phyloP scores from a whole-genome alignment of 176 grass and related monocot genomes.

The Cenchrus americanus region DNA sequence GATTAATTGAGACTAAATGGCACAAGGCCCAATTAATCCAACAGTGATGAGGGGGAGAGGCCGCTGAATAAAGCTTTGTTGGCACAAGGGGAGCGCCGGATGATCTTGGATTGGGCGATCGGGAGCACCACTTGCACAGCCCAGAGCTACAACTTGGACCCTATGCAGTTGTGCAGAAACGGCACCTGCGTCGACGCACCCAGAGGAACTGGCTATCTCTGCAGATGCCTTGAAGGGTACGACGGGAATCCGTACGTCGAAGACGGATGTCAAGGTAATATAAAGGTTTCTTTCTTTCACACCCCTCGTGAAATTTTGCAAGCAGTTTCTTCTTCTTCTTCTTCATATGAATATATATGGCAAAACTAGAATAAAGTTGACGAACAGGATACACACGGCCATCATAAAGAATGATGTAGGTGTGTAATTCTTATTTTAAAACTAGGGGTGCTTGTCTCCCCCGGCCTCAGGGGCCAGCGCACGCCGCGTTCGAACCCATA shows the following conservation, averaged over 20 bases:
- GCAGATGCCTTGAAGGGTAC: conserved; percentile 35
- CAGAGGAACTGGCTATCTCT: conserved; percentile 17
- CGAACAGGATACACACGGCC: background rate
- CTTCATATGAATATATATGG: no score
- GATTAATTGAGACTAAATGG: no score
- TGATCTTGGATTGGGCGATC: conserved; percentile 53
- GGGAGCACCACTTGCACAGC: background rate
- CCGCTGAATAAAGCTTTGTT: background rate
- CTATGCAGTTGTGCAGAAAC: background rate
- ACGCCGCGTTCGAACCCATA: no score
- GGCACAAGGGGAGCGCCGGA: background rate
- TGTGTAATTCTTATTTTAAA: background rate
- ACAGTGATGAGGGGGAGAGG: rapidly evolving
- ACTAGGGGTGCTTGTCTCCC: no score
- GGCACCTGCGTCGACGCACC: conserved; percentile 31
- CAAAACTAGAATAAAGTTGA: background rate
- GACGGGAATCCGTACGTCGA: background rate
- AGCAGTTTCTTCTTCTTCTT: background rate
- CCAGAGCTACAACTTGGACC: background rate
- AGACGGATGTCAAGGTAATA: conserved; percentile 39
- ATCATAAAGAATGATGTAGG: background rate
- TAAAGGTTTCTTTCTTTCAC: background rate
- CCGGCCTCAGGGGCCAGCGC: no score
- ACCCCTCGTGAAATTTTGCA: background rate
- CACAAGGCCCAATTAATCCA: no score